phyloP scores from a whole-genome alignment of 768 basidiomycete genomes.

The Tricholoma hemisulphureum region DNA sequence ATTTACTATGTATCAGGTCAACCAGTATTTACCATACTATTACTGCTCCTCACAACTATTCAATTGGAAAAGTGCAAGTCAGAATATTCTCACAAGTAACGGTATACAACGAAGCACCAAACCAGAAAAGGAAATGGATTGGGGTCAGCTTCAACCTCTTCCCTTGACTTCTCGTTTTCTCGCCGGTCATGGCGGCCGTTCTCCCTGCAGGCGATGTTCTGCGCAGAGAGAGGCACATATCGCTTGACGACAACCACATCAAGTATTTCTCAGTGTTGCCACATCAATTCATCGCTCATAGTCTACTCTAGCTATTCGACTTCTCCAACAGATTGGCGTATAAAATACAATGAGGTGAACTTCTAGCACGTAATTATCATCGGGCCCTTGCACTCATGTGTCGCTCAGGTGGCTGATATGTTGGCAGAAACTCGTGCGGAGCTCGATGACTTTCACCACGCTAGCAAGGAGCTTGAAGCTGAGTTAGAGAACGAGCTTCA shows the following conservation, averaged over 20 bases:
- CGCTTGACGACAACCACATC: conserved; percentile 64
- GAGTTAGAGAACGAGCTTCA: conserved; percentile 91
- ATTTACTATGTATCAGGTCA: neutral
- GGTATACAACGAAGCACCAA: neutral
- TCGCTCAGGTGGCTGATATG: conserved; percentile 67
- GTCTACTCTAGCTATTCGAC: conserved; percentile 47
- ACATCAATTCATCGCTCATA: conserved; percentile 15
- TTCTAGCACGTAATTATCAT: conserved; percentile 1
- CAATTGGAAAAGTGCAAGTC: too few relatives aligned
- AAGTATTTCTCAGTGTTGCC: conserved; percentile 39
- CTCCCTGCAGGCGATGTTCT: conserved; percentile 59
- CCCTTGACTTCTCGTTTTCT: conserved; percentile 11
- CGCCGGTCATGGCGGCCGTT: conserved; percentile 56
- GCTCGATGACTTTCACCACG: conserved; percentile 83
- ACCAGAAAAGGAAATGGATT: conserved; percentile 2
- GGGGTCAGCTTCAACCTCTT: conserved; percentile 3
- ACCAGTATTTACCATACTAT: too few relatives aligned
- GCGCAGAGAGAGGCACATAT: conserved; percentile 58
- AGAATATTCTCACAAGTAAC: too few relatives aligned
- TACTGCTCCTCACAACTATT: too few relatives aligned
- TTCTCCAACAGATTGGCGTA: conserved; percentile 66
- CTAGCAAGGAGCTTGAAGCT: conserved; percentile 89
- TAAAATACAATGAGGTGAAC: conserved; percentile 72
- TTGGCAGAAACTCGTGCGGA: conserved; percentile 80
- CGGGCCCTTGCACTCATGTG: conserved; percentile 5